Evolutionary conservation across 257 asterid genomes (phyloP), one percentile per base, ranked within the genome.

Genomic region (Solanum dulcamara): DNA sequence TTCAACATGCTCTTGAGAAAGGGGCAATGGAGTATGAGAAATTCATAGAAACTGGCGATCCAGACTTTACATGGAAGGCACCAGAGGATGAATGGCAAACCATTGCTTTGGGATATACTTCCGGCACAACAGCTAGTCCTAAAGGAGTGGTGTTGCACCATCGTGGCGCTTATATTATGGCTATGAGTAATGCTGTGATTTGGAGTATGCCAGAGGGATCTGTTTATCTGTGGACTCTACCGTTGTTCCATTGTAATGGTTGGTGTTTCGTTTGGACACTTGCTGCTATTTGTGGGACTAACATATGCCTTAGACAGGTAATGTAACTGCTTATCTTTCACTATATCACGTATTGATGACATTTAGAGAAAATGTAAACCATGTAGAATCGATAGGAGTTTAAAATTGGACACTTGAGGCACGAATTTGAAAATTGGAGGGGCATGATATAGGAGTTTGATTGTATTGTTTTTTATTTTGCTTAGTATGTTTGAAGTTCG

Each of bases 51-150:
- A 91, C 93, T 13, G 99, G 99, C 11, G 97, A 96, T 70, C 92
- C 93, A 1, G 80, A 91, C 67, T 96, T 92, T 72, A 90, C 81
- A 4, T 96, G 99, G 99, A 92, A 88, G 44, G 92, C 95, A 24
- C 99, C 99, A 6, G 83, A 91, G 81, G 99, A 96, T 71, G 99
- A 96, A 91, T 96, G 99, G 99, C 97, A 96, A 9, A 94, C 96
- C 87, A 96, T 96, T 75, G 88, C 99, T 46, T 85, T 94, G 87
- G 98, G 98, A 30, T 96, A 96, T 87, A 96, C 99, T 57, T 96
- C 99, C 0, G 99, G 99, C 33, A 96, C 99, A 4, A 96, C 99
- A 1, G 99, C 99, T 64, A 96, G 98, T 86, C 99, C 99, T n/a
- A 96, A 96, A 90, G 98, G 99, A 75, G 99, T 96, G 66, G 98